Base-by-base conservation (phyloP, 257 asterid species). In the Fraxinus anomala region DNA sequence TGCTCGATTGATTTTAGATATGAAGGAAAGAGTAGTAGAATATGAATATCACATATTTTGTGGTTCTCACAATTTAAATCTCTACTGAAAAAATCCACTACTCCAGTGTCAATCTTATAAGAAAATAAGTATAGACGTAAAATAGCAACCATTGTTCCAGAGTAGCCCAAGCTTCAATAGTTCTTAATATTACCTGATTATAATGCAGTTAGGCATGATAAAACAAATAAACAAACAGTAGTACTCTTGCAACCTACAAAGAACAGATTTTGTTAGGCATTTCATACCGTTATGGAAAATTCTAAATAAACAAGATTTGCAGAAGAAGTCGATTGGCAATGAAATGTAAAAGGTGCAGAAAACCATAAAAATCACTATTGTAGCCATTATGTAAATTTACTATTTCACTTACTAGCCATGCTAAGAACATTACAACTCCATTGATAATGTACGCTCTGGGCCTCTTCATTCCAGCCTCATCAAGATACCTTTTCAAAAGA, bases 171-270 rank as follows among this genome's bases (percentile, higher is more conserved):
- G 8, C 23, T 19, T 76, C 36, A 13, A 39, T 21, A 70, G 16
- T 33, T 70, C 13, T 63, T 4, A 31, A 68, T 30, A 40, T 76
- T 87, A 93, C 97, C 97, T 89, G 87, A 78, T 89, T 88, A 72
- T 80, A 79, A 69, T 86, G 84, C 40, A 51, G 19, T 70, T 74
- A 88, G n/a, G 82, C 51, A 40, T 91, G 96, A 81, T 78, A 86
- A 72, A 93, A 89, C 81, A 91, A 61, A 80, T 89, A 91, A 30
- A 89, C 36, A 82, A 91, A 93, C 83, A 89, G 72, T 37, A 91
- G 47, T 76, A 93, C 88, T 88, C 96, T 89, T 8, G 92, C 97
- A 76, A 88, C 92, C 97, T 91, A 92, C 83, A 82, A 69, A 54
- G 21, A 76, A 44, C 47, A 68, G 23, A 37, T 17, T 30, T 40